A percentile compares a stretch with the other conserved stretches of the same genome.
These are phyloP conservation scores for Didymellaceae sp. DNA, from an alignment of 2,329 filamentous ascomycete genomes.

Conservation along the genomic window DNA sequence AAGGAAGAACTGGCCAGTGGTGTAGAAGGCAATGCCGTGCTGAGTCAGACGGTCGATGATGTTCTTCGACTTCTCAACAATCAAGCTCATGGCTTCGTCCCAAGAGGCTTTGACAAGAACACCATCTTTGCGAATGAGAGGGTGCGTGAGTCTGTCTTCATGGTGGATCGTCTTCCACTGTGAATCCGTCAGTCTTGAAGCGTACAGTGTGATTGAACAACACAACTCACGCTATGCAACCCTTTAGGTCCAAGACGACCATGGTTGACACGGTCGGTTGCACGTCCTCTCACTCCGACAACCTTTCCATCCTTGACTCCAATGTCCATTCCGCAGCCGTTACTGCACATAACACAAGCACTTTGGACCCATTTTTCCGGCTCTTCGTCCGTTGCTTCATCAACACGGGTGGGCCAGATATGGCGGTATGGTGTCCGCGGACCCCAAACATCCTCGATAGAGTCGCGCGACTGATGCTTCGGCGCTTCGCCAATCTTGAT, in stretches of 20 bases:
- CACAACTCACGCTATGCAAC: constrained; percentile 1
- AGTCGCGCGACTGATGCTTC: constrained; percentile 8
- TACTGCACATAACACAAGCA: constrained; percentile 10
- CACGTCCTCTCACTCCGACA: constrained; percentile 5
- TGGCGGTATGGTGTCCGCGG: constrained; percentile 4
- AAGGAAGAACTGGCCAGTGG: constrained; percentile 13
- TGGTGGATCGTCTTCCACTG: constrained; percentile 11
- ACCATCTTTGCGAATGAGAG: constrained; percentile 12
- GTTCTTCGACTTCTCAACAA: constrained; percentile 14
- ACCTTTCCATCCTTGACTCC: constrained; percentile 6
- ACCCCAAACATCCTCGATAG: constrained; percentile 11
- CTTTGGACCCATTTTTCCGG: constrained; percentile 10
- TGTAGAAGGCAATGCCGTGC: constrained; percentile 14
- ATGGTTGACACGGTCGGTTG: constrained; percentile 8
- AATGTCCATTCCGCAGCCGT: constrained; percentile 7
- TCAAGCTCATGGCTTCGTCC: constrained; percentile 19
- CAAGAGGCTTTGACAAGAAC: constrained; percentile 13
- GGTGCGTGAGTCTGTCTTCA: constrained; percentile 10
- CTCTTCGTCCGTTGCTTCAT: constrained; percentile 7
- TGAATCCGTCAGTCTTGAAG: background rate
- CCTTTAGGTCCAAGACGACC: constrained; percentile 6
- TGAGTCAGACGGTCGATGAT: constrained; percentile 11
- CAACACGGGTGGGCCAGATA: constrained; percentile 10
- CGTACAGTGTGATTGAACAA: too few species aligned
- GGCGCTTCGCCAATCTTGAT: constrained; percentile 9